Conservation (phyloP, 2,329 filamentous ascomycete genomes). For the Paramyrothecium roridum region DNA sequence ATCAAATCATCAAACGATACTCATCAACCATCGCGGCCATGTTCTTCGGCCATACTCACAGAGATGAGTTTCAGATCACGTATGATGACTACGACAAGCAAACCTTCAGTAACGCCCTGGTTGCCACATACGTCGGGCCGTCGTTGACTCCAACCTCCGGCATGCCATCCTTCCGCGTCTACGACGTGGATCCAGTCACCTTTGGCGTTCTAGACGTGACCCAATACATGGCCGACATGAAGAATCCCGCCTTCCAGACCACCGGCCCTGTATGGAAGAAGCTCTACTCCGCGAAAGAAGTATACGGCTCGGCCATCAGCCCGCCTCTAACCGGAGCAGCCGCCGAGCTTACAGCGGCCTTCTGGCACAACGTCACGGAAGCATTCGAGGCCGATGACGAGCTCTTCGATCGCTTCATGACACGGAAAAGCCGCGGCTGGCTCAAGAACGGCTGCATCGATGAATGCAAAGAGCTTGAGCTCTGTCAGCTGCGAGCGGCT, state of each 20-base stretch:
- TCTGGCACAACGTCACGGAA: slow-evolving; percentile 57
- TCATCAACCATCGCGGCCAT: slow-evolving; percentile 49
- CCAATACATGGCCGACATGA: slow-evolving; percentile 53
- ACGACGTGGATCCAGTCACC: slow-evolving; percentile 54
- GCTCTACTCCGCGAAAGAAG: slow-evolving; percentile 54
- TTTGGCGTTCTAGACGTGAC: slow-evolving; percentile 52
- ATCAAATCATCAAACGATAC: slow-evolving; percentile 52
- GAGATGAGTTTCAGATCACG: slow-evolving; percentile 53
- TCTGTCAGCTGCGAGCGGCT: slow-evolving; percentile 51
- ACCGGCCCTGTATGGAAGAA: slow-evolving; percentile 48
- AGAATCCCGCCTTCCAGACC: slow-evolving; percentile 36
- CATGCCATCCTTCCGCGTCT: slow-evolving; percentile 55
- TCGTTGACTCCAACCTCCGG: slow-evolving; percentile 53
- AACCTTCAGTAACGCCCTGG: slow-evolving; percentile 38
- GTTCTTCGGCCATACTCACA: slow-evolving; percentile 57
- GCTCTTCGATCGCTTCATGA: slow-evolving; percentile 43
- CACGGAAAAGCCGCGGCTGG: slow-evolving; percentile 46
- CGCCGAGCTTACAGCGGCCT: slow-evolving; percentile 50
- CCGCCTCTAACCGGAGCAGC: slow-evolving; percentile 33
- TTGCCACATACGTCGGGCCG: slow-evolving; percentile 51
- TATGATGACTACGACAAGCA: slow-evolving; percentile 45
- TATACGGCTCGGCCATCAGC: slow-evolving; percentile 43
- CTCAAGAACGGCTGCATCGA: slow-evolving; percentile 35
- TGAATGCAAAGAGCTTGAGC: slow-evolving; percentile 39
- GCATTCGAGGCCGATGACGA: slow-evolving; percentile 38